A percentile compares a stretch with the other conserved stretches of the same genome.
These are phyloP conservation scores for Candida silvicultrix DNA, from an alignment of 805 yeast genomes.

Conservation along the genomic window DNA sequence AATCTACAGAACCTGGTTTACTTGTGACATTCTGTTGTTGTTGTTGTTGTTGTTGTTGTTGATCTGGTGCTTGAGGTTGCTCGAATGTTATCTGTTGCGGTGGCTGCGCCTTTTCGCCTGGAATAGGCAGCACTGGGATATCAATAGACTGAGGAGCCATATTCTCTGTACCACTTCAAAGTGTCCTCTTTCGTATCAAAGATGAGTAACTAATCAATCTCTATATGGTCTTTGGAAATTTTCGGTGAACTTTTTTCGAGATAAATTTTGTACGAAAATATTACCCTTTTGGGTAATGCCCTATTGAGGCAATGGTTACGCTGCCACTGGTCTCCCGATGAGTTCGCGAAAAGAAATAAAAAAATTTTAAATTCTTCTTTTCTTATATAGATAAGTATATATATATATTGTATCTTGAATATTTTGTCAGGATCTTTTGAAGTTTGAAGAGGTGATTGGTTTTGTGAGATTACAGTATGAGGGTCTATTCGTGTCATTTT, in stretches of 20 bases:
- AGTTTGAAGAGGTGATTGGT: no score
- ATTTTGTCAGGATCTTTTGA: not conserved
- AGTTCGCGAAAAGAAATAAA: not conserved
- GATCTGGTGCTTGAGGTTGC: constrained; percentile 8
- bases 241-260: not conserved
- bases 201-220: no score
- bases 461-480: constrained; percentile 58
- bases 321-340: not conserved
- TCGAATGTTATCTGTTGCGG: constrained; percentile 19
- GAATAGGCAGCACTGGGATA: constrained; percentile 50
- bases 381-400: not conserved
- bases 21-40: constrained; percentile 18
- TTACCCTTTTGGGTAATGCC: not conserved
- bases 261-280: not conserved
- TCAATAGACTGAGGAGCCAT: constrained; percentile 32
- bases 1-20: constrained; percentile 34
- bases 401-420: no score
- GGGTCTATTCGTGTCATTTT: constrained; percentile 89
- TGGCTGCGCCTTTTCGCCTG: constrained; percentile 37
- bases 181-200: no score
- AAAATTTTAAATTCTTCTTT: not conserved
- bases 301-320: not conserved
- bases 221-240: not conserved
- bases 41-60: constrained; percentile 16
- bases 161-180: no score